Evolutionary conservation across 768 basidiomycete genomes (phyloP).

Genomic region (Termitomyces heimii): DNA sequence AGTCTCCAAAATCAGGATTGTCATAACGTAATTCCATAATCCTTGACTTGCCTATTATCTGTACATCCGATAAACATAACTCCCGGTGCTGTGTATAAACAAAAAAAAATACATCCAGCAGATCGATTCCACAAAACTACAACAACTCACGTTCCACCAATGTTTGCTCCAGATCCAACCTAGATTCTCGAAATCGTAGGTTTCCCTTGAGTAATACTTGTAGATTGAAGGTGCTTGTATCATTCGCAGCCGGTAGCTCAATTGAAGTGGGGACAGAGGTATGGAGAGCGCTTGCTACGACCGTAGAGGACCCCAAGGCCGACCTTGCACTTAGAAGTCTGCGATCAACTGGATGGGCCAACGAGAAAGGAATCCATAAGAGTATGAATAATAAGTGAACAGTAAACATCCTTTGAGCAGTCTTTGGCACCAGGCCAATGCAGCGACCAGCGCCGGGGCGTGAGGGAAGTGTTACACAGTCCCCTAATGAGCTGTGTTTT

Average conservation of each 20-base stretch:
- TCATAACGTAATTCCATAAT: neutral
- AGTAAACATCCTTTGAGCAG: slow-evolving; percentile 3
- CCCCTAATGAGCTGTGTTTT: neutral
- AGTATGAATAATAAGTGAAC: slow-evolving; percentile 10
- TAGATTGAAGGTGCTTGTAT: slow-evolving; percentile 3
- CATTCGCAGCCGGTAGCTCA: neutral
- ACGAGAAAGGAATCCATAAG: slow-evolving; percentile 4
- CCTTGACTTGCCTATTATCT: slow-evolving; percentile 23
- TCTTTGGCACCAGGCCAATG: slow-evolving; percentile 25
- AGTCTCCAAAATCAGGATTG: neutral
- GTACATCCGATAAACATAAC: slow-evolving; percentile 33
- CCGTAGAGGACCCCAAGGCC: neutral
- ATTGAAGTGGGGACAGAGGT: neutral
- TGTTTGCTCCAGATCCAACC: neutral
- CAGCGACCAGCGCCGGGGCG: slow-evolving; percentile 25
- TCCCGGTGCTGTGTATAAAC: slow-evolving; percentile 19
- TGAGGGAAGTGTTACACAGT: neutral
- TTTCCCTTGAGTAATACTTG: slow-evolving; percentile 7
- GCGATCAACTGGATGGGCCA: slow-evolving; percentile 6
- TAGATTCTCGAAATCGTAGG: slow-evolving; percentile 5
- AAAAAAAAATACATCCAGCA: neutral
- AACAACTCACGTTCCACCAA: slow-evolving; percentile 4
- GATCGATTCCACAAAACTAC: neutral
- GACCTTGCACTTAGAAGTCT: slow-evolving; percentile 1
- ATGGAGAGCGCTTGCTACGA: neutral